A percentile compares a stretch with the other conserved stretches of the same genome.
These are phyloP conservation scores for Fusarium gaditjirri DNA, from an alignment of 2,329 filamentous ascomycete genomes.

Conservation along the genomic window DNA sequence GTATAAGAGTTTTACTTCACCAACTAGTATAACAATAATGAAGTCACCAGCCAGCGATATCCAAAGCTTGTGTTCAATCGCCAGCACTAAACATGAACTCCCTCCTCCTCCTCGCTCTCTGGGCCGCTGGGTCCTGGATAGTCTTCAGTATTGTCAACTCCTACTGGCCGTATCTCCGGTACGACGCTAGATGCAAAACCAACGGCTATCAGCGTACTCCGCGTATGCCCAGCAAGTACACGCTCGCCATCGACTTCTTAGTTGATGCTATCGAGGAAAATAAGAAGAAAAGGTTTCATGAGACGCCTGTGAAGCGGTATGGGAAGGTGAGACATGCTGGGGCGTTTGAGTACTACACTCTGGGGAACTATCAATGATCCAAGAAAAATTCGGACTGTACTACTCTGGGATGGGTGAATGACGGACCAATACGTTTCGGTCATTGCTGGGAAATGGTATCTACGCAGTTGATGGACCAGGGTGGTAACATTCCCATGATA, in stretches of 20 bases:
- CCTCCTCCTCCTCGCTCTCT: not conserved
- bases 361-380: not conserved
- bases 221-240: fast-evolving
- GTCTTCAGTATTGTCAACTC: not conserved
- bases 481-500: not conserved
- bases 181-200: not conserved
- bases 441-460: not conserved
- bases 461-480: not conserved
- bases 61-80: not conserved
- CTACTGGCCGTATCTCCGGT: not conserved
- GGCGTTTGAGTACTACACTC: not conserved
- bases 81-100: not conserved
- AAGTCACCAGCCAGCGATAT: not conserved
- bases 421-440: not conserved
- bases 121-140: not conserved
- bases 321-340: not conserved
- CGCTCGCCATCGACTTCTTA: not conserved
- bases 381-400: not conserved
- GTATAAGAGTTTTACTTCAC: not conserved
- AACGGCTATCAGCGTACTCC: not conserved
- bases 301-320: not conserved
- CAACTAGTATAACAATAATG: not conserved
- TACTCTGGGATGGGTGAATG: not conserved
- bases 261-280: not conserved
- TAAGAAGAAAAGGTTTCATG: not conserved